These are phyloP conservation scores for Exobasidium rhododendri DNA, from an alignment of 1,284 basidiomycete species.

Conservation along the genomic window DNA sequence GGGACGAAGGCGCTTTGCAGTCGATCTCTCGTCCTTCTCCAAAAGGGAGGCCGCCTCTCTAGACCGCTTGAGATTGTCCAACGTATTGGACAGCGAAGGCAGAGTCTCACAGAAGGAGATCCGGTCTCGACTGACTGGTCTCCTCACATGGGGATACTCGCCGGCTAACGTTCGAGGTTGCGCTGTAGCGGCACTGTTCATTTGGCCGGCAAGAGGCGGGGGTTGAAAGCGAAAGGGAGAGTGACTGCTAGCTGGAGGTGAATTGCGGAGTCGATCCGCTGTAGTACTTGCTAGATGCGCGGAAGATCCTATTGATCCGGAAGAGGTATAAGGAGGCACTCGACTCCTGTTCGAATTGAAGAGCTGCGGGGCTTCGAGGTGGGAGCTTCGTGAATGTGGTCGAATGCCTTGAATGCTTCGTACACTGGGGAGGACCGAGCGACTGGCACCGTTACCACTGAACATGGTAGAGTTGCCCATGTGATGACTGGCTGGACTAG, in stretches of 20 bases:
- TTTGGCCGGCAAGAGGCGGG: slow-evolving; percentile 6
- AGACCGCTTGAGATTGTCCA: neutral
- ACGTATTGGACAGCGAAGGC: slow-evolving; percentile 5
- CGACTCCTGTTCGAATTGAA: slow-evolving; percentile 3
- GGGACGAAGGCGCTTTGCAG: slow-evolving; percentile 4
- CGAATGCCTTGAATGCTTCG: neutral
- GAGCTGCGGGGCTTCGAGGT: slow-evolving; percentile 1
- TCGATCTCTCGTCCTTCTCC: neutral
- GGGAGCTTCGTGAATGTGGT: slow-evolving; percentile 1
- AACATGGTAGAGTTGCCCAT: no score
- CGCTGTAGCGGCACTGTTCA: neutral
- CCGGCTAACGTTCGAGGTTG: neutral
- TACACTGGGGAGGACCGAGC: neutral
- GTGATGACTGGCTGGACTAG: neutral
- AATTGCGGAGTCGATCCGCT: slow-evolving; percentile 22
- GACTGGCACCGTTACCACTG: neutral
- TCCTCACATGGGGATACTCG: neutral
- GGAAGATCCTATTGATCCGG: slow-evolving; percentile 11
- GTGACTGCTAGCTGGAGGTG: slow-evolving; percentile 19
- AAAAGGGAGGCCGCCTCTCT: neutral
- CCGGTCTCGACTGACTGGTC: slow-evolving; percentile 5
- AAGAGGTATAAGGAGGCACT: slow-evolving; percentile 20
- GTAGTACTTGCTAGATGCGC: slow-evolving; percentile 9
- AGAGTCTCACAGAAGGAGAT: neutral
- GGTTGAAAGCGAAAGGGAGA: slow-evolving; percentile 21